A percentile compares a stretch with the other conserved stretches of the same genome.
Conservation (phyloP, 2,329 filamentous ascomycete species). For the Chrysosporium queenslandicum region DNA sequence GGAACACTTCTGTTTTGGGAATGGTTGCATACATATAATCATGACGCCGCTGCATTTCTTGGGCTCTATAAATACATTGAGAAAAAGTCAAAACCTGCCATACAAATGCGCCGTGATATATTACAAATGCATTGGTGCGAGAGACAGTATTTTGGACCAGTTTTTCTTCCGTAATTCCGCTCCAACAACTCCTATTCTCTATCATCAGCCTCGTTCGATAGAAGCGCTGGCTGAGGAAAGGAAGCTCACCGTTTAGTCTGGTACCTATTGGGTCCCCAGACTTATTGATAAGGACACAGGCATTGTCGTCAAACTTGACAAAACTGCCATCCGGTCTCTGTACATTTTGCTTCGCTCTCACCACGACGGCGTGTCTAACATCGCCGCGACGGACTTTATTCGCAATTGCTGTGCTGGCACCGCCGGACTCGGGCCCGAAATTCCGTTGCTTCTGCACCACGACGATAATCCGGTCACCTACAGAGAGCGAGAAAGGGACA, state of each 20-base stretch:
- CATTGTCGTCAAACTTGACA: constrained; percentile 93
- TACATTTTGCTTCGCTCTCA: constrained; percentile 79
- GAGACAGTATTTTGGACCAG: constrained; percentile 96
- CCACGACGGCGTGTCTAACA: constrained; percentile 90
- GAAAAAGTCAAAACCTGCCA: constrained; percentile 6
- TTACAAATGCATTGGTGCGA: constrained; percentile 75
- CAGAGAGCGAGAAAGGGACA: background rate
- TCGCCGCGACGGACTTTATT: constrained; percentile 96
- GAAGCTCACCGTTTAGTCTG: constrained; percentile 62
- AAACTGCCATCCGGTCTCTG: constrained; percentile 81
- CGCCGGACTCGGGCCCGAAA: constrained; percentile 60
- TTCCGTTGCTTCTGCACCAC: constrained; percentile 93
- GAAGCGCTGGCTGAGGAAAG: background rate
- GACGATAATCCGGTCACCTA: constrained; percentile 92
- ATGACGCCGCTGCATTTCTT: background rate
- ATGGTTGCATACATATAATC: background rate
- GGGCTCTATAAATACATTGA: constrained; percentile 1
- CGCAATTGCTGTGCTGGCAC: constrained; percentile 62
- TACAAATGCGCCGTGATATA: constrained; percentile 17
- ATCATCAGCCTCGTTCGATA: constrained; percentile 17
- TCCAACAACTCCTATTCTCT: constrained; percentile 62
- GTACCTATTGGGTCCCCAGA: constrained; percentile 89
- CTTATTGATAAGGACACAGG: constrained; percentile 95
- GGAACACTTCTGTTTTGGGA: background rate
- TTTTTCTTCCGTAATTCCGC: constrained; percentile 80